Base-by-base conservation (phyloP, 2,329 filamentous ascomycete genomes). In the Aspergillus jensenii region DNA sequence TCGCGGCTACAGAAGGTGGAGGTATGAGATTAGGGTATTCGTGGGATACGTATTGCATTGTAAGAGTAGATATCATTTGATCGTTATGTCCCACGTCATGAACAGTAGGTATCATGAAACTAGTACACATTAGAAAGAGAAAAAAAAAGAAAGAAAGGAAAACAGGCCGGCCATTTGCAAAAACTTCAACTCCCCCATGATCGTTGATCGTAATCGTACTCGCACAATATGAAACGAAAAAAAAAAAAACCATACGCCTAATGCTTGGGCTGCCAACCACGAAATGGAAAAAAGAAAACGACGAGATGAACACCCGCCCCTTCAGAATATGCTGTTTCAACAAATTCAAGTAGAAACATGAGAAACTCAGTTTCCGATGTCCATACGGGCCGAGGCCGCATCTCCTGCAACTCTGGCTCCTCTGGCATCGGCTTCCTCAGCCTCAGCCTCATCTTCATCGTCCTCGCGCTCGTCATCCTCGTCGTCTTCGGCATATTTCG, bases 401-500 rank as follows among this genome's bases (percentile, higher is more conserved):
- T 74, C 72, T 3, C 64, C 71, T 6, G 58, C 50, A 25, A 67
- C 61, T 47, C 60, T 72, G 7, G 62, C 41, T 23, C 58, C 61
- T 47, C 60, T 72, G 8, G 62, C 44, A 19, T 59, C 58, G 8
- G 62, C 39, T 39, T 31, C 27, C 3, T 31, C 27, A 52, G 25
- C 21, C 61, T 58, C 6, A 23, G 9, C 43, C 6, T 64, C 76
- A 39, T 81, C 77, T 47, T 80, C 79, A 15, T 65, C 59, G 27
- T 71, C 69, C n/a, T 71, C 65, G 7, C 63, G 64, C 8, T 85
- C 84, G 2, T 85, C 83, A 1, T 83, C 82, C 1, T 87, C 85
- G 2, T 86, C 84, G 6, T 91, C 89, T 27, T 88, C 87, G 1
- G 84, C 81, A 46, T 96, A 96, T 0, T 89, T 90, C 58, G 87